A percentile compares a stretch with the other conserved stretches of the same genome.
These are phyloP conservation scores for Xerocomus spinulosus DNA, from an alignment of 768 basidiomycete genomes.

Conservation along the genomic window DNA sequence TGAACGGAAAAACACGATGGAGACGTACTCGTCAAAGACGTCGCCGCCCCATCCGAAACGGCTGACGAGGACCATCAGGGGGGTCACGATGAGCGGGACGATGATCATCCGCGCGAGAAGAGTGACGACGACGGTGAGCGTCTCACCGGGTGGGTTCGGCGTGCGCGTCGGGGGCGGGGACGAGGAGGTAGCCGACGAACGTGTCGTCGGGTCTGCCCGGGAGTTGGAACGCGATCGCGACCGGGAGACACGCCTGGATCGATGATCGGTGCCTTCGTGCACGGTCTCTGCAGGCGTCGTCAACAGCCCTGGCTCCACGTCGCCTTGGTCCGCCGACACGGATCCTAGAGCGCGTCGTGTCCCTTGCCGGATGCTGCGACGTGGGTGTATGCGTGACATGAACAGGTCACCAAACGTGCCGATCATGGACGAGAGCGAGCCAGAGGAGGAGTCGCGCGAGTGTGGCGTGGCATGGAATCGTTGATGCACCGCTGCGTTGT, in stretches of 20 bases:
- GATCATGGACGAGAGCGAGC: slow-evolving; percentile 20
- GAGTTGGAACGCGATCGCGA: not conserved
- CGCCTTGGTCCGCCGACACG: not conserved
- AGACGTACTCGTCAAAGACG: slow-evolving; percentile 65
- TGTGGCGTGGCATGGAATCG: not conserved
- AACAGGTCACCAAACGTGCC: slow-evolving; percentile 16
- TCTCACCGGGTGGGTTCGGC: slow-evolving; percentile 55
- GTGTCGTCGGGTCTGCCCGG: not conserved
- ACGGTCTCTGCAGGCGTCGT: slow-evolving; percentile 3
- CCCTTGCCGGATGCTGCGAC: not conserved
- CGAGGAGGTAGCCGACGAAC: not conserved
- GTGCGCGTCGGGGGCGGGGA: not conserved
- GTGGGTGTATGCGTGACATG: slow-evolving; percentile 6
- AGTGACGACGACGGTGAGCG: slow-evolving; percentile 76
- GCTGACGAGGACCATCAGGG: slow-evolving; percentile 63
- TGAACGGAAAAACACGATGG: too few relatives aligned
- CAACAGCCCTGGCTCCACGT: slow-evolving; percentile 8
- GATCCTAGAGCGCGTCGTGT: not conserved
- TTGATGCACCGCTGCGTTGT: not conserved
- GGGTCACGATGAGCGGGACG: slow-evolving; percentile 73
- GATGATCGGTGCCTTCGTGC: not conserved
- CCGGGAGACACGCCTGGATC: not conserved
- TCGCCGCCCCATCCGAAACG: slow-evolving; percentile 36
- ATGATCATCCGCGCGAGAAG: slow-evolving; percentile 85
- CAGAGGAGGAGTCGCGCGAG: slow-evolving; percentile 12